Conservation (phyloP, 202 grass and related monocot species). For the Brachypodium distachyon region DNA sequence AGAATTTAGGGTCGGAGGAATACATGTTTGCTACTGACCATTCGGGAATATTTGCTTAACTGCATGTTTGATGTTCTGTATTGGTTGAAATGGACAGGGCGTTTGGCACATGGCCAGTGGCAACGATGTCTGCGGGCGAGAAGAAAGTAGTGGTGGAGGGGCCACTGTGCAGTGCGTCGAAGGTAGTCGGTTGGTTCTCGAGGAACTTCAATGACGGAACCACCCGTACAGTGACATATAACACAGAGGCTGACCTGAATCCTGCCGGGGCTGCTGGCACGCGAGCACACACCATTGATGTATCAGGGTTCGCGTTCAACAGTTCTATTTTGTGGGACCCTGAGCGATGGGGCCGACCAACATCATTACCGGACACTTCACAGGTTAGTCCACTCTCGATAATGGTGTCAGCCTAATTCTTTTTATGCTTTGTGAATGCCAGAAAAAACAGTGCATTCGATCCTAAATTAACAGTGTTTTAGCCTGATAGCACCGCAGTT, state of each 20-base stretch:
- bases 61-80: neutral
- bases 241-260: conserved; percentile 28
- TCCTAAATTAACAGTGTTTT: neutral
- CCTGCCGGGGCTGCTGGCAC: conserved; percentile 24
- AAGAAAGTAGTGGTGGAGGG: conserved; percentile 69
- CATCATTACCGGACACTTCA: conserved; percentile 89
- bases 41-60: neutral
- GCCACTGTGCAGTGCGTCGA: conserved; percentile 72
- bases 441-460: neutral
- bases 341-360: conserved; percentile 86
- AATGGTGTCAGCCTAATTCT: neutral
- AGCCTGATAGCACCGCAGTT: neutral
- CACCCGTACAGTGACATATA: conserved; percentile 42
- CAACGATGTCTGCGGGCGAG: conserved; percentile 51
- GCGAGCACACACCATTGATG: conserved; percentile 47
- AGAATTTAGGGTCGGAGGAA: too few species aligned
- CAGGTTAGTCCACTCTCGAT: conserved; percentile 53
- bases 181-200: conserved; percentile 82
- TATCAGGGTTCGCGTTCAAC: conserved; percentile 90
- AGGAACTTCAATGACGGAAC: conserved; percentile 51
- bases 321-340: conserved; percentile 98
- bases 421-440: neutral
- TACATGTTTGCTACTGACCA: neutral
- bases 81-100: conserved; percentile 39
- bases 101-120: conserved; percentile 94